Conservation (phyloP, 2,329 filamentous ascomycete genomes). For the Arthroderma sp. region DNA sequence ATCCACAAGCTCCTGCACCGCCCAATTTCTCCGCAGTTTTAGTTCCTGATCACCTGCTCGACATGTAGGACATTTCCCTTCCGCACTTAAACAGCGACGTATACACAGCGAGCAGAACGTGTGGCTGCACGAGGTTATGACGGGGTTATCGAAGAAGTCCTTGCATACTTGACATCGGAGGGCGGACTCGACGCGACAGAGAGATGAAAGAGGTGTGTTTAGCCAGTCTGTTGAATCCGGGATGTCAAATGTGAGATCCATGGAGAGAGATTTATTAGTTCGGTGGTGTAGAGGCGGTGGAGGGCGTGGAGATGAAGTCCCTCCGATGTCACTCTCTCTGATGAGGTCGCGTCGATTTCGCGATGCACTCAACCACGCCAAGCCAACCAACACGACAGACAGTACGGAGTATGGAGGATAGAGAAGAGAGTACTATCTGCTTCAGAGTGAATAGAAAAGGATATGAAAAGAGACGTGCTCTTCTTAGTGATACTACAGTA, state of each 20-base stretch:
- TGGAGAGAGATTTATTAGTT: conserved; percentile 7
- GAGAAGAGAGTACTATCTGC: background rate
- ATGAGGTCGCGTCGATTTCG: background rate
- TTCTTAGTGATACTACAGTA: too few relatives aligned
- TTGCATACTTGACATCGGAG: conserved; percentile 96
- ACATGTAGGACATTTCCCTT: conserved; percentile 81
- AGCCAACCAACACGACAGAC: background rate
- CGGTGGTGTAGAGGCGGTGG: background rate
- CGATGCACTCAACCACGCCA: background rate
- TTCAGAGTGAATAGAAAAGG: background rate
- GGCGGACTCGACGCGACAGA: conserved; percentile 55
- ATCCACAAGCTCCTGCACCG: conserved; percentile 71
- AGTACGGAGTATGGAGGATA: too few relatives aligned
- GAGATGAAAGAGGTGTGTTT: conserved; percentile 30
- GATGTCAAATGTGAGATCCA: conserved; percentile 27
- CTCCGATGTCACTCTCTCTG: background rate
- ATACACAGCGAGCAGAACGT: conserved; percentile 97
- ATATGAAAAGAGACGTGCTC: too few relatives aligned
- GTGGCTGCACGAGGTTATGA: conserved; percentile 88
- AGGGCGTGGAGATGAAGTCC: conserved; percentile 12
- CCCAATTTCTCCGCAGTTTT: conserved; percentile 72
- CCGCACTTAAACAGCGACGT: conserved; percentile 64
- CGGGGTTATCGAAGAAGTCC: conserved; percentile 87
- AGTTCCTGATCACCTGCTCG: conserved; percentile 66
- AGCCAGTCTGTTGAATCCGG: conserved; percentile 38